phyloP scores from a whole-genome alignment of 2,329 filamentous ascomycete species.

The Akanthomyces dipterigenus region DNA sequence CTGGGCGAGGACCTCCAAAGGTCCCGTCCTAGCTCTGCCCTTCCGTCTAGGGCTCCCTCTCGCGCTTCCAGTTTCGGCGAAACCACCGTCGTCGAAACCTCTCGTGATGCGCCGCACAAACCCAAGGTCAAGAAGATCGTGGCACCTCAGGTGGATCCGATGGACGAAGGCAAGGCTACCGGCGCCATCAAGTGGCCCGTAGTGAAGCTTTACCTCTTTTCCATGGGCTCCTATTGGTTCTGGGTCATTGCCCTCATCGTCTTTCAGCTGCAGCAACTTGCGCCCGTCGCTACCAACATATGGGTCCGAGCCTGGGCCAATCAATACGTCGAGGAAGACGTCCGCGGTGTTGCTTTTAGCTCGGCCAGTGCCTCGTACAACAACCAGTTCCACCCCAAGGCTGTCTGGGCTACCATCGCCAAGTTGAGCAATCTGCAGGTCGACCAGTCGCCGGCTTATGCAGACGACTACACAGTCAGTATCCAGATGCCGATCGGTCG shows the following conservation, averaged over 20 bases:
- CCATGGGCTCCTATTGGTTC: constrained; percentile 98
- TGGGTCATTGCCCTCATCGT: constrained; percentile 71
- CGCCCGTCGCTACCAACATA: constrained; percentile 79
- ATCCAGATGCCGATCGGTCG: constrained; percentile 12
- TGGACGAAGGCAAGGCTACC: constrained; percentile 71
- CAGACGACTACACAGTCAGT: constrained; percentile 9
- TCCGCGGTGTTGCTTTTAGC: constrained; percentile 17
- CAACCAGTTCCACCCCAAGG: constrained; percentile 22
- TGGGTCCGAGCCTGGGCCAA: constrained; percentile 97
- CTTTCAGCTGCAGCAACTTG: constrained; percentile 77
- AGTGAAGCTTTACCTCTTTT: constrained; percentile 73
- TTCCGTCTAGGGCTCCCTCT: constrained; percentile 68
- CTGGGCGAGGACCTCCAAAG: constrained; percentile 78
- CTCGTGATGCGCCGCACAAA: constrained; percentile 39
- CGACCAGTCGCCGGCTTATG: constrained; percentile 4
- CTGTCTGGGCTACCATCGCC: constrained; percentile 30
- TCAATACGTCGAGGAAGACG: constrained; percentile 57
- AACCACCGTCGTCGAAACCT: constrained; percentile 46
- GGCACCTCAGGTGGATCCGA: constrained; percentile 43
- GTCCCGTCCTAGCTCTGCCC: constrained; percentile 62
- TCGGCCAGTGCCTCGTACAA: constrained; percentile 20
- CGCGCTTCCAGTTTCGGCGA: constrained; percentile 69
- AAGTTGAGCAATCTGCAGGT: constrained; percentile 26
- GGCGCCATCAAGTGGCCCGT: constrained; percentile 86
- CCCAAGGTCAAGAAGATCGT: constrained; percentile 40